Evolutionary conservation across 345 rosid species (phyloP), one percentile per base, ranked within the genome.

Genomic region (Pugionium cornutum): DNA sequence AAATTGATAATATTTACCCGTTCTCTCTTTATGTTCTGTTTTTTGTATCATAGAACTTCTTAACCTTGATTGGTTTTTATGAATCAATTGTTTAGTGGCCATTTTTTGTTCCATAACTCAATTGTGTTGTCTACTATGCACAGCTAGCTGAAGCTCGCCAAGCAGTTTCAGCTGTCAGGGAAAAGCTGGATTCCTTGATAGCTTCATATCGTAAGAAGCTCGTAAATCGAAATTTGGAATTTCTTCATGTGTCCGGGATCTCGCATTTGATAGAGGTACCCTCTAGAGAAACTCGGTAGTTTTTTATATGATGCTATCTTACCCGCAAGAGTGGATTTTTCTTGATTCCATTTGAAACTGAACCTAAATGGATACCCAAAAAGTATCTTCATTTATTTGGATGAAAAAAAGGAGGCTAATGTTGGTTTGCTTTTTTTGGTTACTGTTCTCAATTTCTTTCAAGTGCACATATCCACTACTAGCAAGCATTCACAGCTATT

Each of bases 131-230:
- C 60, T 50, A 29, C 66, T 39, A 41, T 71, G 48, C 30, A 60
- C 55, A 92, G 98, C 89, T 92, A 71, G 82, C 81, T 68, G 82
- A 63, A 63, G 87, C 96, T 40, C 81, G 82, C 43, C 69, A 78
- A 76, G 82, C 83, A 72, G 88, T 89, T 75, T 86, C 76, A 72
- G 64, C 66, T 62, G 84, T 86, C 37, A 83, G 44, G 76, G 87
- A 84, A 75, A 81, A 80, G 57, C 50, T 75, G 35, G 79, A 76
- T 40, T 65, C 68, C 30, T 60, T 28, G 7, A 70, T 76, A 58
- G 26, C 42, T 59, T 11, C 37, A 66, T 65, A 70, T 48, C 76
- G 72, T 11, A 70, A 70, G 66, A 66, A 76, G 57, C 79, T 76
- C 0, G 47, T 64, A 28, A 60, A 9, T 60, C 64, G 58, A 8